A percentile compares a stretch with the other conserved stretches of the same genome.
These are phyloP conservation scores for Spergularia azorica DNA, from an alignment of 179 eudicot genomes.

Conservation along the genomic window DNA sequence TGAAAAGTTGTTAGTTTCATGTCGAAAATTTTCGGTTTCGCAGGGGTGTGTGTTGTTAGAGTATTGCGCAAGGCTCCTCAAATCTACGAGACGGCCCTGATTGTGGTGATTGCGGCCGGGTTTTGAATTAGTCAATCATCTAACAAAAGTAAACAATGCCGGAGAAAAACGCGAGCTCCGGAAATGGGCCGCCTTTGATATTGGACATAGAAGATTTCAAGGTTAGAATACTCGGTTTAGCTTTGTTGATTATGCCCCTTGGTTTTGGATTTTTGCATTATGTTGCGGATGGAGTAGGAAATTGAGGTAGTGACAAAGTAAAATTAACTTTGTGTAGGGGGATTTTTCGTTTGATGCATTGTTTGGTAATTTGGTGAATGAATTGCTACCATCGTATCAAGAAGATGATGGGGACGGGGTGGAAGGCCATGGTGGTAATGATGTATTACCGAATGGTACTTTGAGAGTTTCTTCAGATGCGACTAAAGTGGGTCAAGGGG, in stretches of 20 bases:
- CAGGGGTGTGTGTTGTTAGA: no score
- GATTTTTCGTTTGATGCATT: constrained; percentile 97
- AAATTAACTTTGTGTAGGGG: constrained; percentile 54
- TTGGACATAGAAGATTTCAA: constrained; percentile 86
- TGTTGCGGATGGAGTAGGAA: constrained; percentile 6
- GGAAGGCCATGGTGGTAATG: constrained; percentile 61
- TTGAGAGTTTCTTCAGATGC: constrained; percentile 45
- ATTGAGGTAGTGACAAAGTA: not conserved
- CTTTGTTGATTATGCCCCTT: not conserved
- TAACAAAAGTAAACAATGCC: constrained; percentile 13
- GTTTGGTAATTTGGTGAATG: constrained; percentile 91
- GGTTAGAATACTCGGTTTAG: constrained; percentile 40
- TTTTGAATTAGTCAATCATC: not conserved
- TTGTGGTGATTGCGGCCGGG: not conserved
- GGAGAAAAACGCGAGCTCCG: constrained; percentile 31
- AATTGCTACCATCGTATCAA: constrained; percentile 73
- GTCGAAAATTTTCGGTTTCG: no score
- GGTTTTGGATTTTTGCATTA: not conserved
- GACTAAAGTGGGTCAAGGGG: constrained; percentile 53
- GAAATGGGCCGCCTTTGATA: constrained; percentile 60
- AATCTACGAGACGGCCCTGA: not conserved
- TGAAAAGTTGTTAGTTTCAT: no score
- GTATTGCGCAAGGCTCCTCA: no score
- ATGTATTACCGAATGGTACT: constrained; percentile 61
- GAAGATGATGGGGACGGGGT: constrained; percentile 64